Percentiles rank a stretch among this genome's conserved stretches.
Evolutionary conservation across 305 asterid genomes (phyloP).

Genomic region (Withania somnifera): DNA sequence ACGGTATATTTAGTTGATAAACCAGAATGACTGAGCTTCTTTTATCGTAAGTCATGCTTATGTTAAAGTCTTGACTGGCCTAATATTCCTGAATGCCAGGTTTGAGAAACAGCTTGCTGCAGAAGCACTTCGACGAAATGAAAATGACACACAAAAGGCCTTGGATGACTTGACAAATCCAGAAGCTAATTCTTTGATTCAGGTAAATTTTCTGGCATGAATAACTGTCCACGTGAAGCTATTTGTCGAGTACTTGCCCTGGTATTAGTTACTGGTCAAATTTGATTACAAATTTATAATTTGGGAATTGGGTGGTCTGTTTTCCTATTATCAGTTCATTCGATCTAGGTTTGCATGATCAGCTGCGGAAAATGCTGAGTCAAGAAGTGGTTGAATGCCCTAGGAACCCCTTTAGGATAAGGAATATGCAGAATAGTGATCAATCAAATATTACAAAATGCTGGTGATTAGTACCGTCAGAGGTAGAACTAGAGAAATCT

Average conservation of each 20-base stretch:
- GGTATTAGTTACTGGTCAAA: neutral
- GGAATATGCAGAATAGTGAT: neutral
- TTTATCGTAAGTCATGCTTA: neutral
- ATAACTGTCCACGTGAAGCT: neutral
- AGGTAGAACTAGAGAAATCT: neutral
- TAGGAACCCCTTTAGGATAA: neutral
- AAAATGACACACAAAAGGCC: constrained; percentile 73
- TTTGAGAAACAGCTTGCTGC: constrained; percentile 75
- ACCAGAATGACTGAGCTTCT: neutral
- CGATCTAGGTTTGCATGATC: neutral
- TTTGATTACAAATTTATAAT: neutral
- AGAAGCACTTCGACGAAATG: constrained; percentile 89
- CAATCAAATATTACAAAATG: neutral
- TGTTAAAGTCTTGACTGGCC: neutral
- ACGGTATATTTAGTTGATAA: neutral
- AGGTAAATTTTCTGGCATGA: constrained; percentile 33
- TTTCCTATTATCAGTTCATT: neutral
- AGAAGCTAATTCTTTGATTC: constrained; percentile 50
- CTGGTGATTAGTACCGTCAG: neutral
- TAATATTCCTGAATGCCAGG: constrained; percentile 23
- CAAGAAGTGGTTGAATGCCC: neutral
- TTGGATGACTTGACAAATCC: constrained; percentile 87
- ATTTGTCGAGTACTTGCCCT: neutral
- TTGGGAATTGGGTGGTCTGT: neutral
- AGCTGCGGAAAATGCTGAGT: neutral